Percentiles rank a stretch among this genome's conserved stretches.
phyloP scores from a whole-genome alignment of 352 stramenopile species.

The Phytophthora rubi region DNA sequence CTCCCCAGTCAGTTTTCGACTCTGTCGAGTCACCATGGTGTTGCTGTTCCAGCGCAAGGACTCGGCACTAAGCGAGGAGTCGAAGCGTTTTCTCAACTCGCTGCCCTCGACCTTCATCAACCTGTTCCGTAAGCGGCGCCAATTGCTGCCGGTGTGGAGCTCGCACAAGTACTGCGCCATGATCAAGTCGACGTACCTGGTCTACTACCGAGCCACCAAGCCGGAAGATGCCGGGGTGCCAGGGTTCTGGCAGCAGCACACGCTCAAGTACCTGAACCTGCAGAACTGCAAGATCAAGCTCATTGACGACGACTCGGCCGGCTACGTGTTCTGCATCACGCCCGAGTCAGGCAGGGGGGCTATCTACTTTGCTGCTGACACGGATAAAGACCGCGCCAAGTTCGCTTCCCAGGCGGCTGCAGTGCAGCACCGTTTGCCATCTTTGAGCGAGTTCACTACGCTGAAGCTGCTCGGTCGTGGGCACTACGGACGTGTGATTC shows the following conservation, averaged over 20 bases:
- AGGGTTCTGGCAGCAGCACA: slow-evolving; percentile 35
- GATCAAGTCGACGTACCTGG: slow-evolving; percentile 88
- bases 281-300: slow-evolving; percentile 78
- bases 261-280: slow-evolving; percentile 83
- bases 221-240: slow-evolving; percentile 43
- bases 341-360: slow-evolving; percentile 69
- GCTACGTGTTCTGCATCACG: slow-evolving; percentile 80
- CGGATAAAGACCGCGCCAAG: slow-evolving; percentile 85
- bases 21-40: slow-evolving; percentile 55
- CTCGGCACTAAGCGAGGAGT: slow-evolving; percentile 71
- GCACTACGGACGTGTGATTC: slow-evolving; percentile 86
- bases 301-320: slow-evolving; percentile 79
- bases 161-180: slow-evolving; percentile 87
- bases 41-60: slow-evolving; percentile 84
- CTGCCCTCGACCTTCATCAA: slow-evolving; percentile 85
- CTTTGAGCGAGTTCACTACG: slow-evolving; percentile 76
- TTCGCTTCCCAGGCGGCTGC: slow-evolving; percentile 63
- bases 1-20: slow-evolving; percentile 5
- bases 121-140: slow-evolving; percentile 84
- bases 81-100: slow-evolving; percentile 86
- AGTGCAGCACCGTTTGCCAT: slow-evolving; percentile 65
- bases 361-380: slow-evolving; percentile 82
- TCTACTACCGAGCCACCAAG: slow-evolving; percentile 84
- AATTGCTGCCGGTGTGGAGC: slow-evolving; percentile 83
- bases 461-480: slow-evolving; percentile 85